These are phyloP conservation scores for Phlyctochytrium planicorne DNA, from an alignment of 192 early-diverging fungal genomes.

Conservation along the genomic window DNA sequence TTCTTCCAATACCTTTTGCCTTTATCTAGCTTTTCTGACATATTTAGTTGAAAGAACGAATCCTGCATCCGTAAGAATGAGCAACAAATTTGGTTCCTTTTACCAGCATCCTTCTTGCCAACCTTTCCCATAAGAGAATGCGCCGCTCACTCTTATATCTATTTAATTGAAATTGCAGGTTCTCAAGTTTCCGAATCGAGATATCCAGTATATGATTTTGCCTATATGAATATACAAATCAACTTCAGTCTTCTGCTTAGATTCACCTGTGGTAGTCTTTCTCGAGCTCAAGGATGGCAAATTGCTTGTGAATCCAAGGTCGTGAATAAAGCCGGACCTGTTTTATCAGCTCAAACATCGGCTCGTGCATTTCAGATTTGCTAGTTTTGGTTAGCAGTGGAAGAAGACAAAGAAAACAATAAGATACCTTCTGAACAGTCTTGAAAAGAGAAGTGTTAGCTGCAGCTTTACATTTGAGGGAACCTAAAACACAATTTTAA, in stretches of 20 bases:
- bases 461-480: slow-evolving; percentile 48
- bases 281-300: slow-evolving; percentile 47
- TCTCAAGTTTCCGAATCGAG: slow-evolving; percentile 54
- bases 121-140: slow-evolving; percentile 45
- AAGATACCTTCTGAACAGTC: slow-evolving; percentile 48
- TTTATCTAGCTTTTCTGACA: too few species aligned
- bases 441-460: slow-evolving; percentile 47
- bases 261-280: slow-evolving; percentile 46
- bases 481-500: neutral
- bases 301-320: slow-evolving; percentile 44
- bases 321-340: slow-evolving; percentile 50
- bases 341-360: slow-evolving; percentile 55
- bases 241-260: neutral
- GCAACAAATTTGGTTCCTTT: neutral
- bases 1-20: too few species aligned
- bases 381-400: slow-evolving; percentile 12
- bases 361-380: slow-evolving; percentile 58
- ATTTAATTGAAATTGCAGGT: slow-evolving; percentile 44
- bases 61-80: neutral
- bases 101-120: slow-evolving; percentile 44
- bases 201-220: slow-evolving; percentile 51
- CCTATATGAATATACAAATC: slow-evolving; percentile 17
- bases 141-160: slow-evolving; percentile 36
- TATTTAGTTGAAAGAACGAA: too few species aligned
- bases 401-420: neutral